Evolutionary conservation across 768 basidiomycete genomes (phyloP), one percentile per base, ranked within the genome.

Genomic region (Podaxis sp.): DNA sequence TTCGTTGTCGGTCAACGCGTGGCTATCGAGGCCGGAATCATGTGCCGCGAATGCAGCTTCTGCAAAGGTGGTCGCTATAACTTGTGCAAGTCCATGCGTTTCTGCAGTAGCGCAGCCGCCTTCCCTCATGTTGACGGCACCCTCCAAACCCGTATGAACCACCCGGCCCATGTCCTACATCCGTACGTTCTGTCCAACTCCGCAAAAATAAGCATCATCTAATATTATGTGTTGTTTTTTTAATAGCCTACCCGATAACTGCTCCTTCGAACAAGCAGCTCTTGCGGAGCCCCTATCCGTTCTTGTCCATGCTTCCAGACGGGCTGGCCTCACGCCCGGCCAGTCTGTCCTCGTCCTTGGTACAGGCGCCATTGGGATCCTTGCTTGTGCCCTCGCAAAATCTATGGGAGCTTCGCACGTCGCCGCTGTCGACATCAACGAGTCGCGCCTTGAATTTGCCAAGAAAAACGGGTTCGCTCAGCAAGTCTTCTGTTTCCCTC

Each of bases 211-310:
- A 56, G 58, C 61, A 53, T 36, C n/a, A n/a, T n/a, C 56, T 63
- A 36, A 56, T 58, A 26, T 49, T 55, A 54, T 53, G 15, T 56
- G 26, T 22, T 48, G 28, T 57, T n/a, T n/a, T n/a, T n/a, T 49
- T 20, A 22, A 36, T 68, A 93, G 91, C 24, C 78, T 97, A 24
- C 93, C 95, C 24, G 87, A 92, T 66, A 77, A 73, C 67, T 86
- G 88, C 72, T 81, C 88, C 40, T 93, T 87, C 69, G 90, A 94
- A 66, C 83, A 87, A 67, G 96, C 91, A 20, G 87, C 95, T 5
- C 83, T 98, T 63, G 94, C 95, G 8, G 96, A 99, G 73, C 96
- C 96, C 26, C 88, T 99, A 63, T 93, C 92, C 50, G 96, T 99
- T 68, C 82, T 96, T 68, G 81, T 96, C 57, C 85, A 87, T 64